Evolutionary conservation across 1,284 basidiomycete genomes (phyloP).

Genomic region (Serendipita sp.): DNA sequence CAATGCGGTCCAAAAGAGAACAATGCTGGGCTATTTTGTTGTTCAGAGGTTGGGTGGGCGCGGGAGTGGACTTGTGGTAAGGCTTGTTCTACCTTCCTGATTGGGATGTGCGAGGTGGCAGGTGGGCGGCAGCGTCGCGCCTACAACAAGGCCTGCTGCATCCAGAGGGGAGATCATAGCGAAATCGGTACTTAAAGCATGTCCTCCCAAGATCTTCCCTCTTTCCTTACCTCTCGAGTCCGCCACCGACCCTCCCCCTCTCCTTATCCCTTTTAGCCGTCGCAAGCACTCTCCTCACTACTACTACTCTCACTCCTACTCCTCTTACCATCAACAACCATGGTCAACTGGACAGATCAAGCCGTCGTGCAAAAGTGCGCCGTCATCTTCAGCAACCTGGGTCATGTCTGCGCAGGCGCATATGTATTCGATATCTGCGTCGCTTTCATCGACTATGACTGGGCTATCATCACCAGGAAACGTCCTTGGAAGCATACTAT

Average conservation of each 20-base stretch:
- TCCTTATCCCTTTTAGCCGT: background rate
- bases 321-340: conserved; percentile 19
- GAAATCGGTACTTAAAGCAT: background rate
- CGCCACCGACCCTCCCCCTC: background rate
- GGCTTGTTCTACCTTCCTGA: too few relatives aligned
- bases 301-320: conserved; percentile 6
- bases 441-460: conserved; percentile 53
- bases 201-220: background rate
- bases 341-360: conserved; percentile 46
- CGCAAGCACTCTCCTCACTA: conserved; percentile 6
- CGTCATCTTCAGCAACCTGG: conserved; percentile 34
- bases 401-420: conserved; percentile 23
- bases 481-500: conserved; percentile 9
- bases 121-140: background rate
- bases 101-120: background rate
- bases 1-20: background rate
- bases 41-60: too few relatives aligned
- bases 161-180: background rate
- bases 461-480: conserved; percentile 44
- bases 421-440: conserved; percentile 17
- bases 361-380: conserved; percentile 29
- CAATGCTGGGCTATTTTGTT: background rate
- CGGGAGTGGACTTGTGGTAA: too few relatives aligned
- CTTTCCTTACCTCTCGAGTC: background rate
- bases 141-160: background rate